These are phyloP conservation scores for Botryosphaeria dothidea DNA, from an alignment of 2,329 filamentous ascomycete species.

Conservation along the genomic window DNA sequence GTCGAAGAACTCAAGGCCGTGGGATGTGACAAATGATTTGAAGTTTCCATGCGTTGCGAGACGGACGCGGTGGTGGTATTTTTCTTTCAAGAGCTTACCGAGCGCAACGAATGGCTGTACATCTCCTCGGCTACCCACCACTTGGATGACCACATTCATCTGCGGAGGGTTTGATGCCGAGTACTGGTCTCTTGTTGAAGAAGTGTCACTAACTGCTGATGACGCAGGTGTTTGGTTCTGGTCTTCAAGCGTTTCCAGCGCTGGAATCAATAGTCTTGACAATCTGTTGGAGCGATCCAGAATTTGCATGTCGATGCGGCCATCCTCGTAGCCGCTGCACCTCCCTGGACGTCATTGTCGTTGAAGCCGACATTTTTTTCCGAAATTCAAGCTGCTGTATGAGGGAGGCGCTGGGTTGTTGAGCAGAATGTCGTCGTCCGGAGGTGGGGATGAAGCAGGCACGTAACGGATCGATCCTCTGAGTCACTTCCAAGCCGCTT, in stretches of 20 bases:
- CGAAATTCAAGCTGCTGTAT: background rate
- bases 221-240: background rate
- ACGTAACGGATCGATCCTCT: background rate
- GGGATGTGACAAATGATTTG: conserved; percentile 24
- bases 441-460: background rate
- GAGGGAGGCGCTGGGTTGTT: background rate
- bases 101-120: conserved; percentile 16
- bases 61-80: conserved; percentile 32
- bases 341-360: background rate
- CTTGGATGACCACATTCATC: background rate
- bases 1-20: conserved; percentile 36
- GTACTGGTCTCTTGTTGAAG: background rate
- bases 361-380: background rate
- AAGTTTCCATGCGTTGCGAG: conserved; percentile 30
- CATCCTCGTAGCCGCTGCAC: background rate
- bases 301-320: background rate
- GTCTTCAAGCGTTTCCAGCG: background rate
- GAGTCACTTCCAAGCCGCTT: background rate
- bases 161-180: background rate
- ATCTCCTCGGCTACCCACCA: too few species aligned
- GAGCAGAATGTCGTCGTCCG: background rate
- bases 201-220: background rate
- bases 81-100: conserved; percentile 2
- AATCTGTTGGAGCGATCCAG: background rate
- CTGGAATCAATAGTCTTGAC: background rate